These are phyloP conservation scores for Apiotrichum sp. DNA, from an alignment of 1,284 basidiomycete genomes.

Conservation along the genomic window DNA sequence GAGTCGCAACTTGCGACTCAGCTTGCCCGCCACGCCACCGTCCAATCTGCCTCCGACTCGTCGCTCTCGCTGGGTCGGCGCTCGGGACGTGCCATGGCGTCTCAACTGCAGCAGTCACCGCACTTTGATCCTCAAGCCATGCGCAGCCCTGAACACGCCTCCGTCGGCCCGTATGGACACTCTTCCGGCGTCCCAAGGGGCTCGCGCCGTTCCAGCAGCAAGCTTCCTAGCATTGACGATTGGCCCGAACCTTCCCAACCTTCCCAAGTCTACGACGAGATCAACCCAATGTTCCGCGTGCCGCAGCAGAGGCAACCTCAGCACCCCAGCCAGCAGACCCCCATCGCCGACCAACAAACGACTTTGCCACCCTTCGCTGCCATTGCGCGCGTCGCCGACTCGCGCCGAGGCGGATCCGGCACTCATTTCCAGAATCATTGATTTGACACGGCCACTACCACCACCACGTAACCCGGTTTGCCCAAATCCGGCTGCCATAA, in stretches of 20 bases:
- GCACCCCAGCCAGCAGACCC: conserved; percentile 23
- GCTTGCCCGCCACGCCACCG: conserved; percentile 65
- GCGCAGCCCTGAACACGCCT: conserved; percentile 19
- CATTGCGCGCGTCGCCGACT: conserved; percentile 41
- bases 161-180: conserved; percentile 40
- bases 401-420: not conserved
- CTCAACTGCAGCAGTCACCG: conserved; percentile 1
- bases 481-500: no score
- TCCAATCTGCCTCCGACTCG: conserved; percentile 44
- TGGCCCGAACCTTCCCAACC: conserved; percentile 15
- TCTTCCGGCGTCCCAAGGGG: conserved; percentile 29
- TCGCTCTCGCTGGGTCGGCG: conserved; percentile 12
- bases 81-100: conserved; percentile 1
- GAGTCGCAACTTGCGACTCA: conserved; percentile 73
- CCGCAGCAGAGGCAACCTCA: conserved; percentile 5
- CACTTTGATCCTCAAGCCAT: conserved; percentile 1
- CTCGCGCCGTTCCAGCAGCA: conserved; percentile 13
- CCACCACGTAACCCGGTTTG: no score
- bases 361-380: conserved; percentile 47
- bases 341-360: conserved; percentile 29
- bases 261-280: conserved; percentile 44
- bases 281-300: conserved; percentile 87
- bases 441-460: no score
- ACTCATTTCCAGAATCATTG: no score
- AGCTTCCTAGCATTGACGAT: conserved; percentile 50